Percentiles rank a stretch among this genome's conserved stretches.
Conservation (phyloP, 2,329 filamentous ascomycete genomes). For the Juglanconis sp. region DNA sequence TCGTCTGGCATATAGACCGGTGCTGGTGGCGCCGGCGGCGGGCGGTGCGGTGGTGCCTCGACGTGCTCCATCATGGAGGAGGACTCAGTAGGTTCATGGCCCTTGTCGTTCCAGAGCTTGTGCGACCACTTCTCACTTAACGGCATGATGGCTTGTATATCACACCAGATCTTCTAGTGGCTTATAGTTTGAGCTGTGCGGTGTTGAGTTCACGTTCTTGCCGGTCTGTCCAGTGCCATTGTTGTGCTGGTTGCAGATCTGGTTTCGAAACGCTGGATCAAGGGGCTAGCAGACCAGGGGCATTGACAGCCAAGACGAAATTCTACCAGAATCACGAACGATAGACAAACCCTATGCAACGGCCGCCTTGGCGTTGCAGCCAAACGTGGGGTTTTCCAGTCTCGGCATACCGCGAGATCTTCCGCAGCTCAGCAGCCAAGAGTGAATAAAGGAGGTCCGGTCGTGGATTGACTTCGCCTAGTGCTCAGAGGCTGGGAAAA, state of each 20-base stretch:
- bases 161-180: neutral
- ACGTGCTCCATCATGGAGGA: neutral
- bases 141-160: neutral
- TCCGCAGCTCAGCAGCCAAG: neutral
- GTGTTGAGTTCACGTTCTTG: neutral
- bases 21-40: neutral
- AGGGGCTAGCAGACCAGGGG: neutral
- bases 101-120: neutral
- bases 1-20: neutral
- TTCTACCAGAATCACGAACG: neutral
- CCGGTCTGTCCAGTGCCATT: neutral
- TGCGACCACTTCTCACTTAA: neutral
- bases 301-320: neutral
- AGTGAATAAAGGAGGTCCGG: neutral
- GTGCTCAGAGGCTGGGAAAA: neutral
- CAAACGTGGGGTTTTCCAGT: too few relatives aligned
- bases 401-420: neutral
- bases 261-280: conserved; percentile 2
- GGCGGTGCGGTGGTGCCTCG: neutral
- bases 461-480: neutral
- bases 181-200: neutral
- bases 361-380: neutral
- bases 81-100: neutral
- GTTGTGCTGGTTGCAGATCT: neutral
- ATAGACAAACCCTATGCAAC: neutral